Conservation (phyloP, 495 filamentous ascomycete species). For the Neurospora sp. region DNA sequence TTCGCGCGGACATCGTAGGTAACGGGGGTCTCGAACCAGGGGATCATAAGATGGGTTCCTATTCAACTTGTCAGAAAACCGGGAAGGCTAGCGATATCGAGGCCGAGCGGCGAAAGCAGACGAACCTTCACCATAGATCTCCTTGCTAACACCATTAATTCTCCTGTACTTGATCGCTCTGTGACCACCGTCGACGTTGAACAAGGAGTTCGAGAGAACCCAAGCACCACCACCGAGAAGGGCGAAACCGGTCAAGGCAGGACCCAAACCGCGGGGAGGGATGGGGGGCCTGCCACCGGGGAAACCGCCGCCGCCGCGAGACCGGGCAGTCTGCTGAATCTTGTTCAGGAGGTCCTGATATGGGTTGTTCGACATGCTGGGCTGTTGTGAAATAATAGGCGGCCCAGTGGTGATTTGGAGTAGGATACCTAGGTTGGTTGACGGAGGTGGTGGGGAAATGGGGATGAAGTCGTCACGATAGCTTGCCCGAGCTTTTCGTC, state of each 20-base stretch:
- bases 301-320: slow-evolving; percentile 23
- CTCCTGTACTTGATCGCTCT: slow-evolving; percentile 97
- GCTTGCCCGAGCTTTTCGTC: not conserved
- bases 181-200: slow-evolving; percentile 99
- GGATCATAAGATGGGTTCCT: slow-evolving; percentile 90
- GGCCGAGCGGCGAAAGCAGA: not conserved
- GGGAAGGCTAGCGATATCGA: not conserved
- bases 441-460: not conserved
- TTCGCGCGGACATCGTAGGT: slow-evolving; percentile 97
- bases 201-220: slow-evolving; percentile 69
- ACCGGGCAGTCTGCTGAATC: slow-evolving; percentile 18
- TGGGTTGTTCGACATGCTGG: slow-evolving; percentile 39
- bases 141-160: slow-evolving; percentile 85
- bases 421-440: not conserved
- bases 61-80: not conserved
- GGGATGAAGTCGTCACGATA: not conserved
- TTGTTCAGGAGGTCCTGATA: slow-evolving; percentile 33
- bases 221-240: slow-evolving; percentile 55
- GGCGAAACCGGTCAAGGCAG: slow-evolving; percentile 26
- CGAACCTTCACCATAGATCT: slow-evolving; percentile 92
- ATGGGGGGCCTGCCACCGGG: slow-evolving; percentile 26
- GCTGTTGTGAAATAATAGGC: not conserved
- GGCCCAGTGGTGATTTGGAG: slow-evolving; percentile 6
- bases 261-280: slow-evolving; percentile 15
- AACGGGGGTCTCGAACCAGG: slow-evolving; percentile 95